Conservation (phyloP, 2,329 filamentous ascomycete species). For the Westerdykella sp. region DNA sequence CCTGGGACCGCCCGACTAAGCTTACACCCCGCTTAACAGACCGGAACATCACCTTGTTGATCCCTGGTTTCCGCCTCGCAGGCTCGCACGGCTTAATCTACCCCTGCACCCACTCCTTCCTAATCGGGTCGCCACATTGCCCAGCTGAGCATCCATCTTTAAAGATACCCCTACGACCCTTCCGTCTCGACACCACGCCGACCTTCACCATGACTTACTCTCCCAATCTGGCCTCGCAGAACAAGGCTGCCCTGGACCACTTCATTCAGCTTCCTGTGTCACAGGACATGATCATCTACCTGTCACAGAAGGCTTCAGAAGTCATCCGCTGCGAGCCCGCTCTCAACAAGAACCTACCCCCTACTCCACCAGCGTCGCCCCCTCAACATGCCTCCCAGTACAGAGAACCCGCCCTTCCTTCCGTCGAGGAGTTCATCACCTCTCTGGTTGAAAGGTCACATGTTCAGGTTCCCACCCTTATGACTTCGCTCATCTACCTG, state of each 20-base stretch:
- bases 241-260: slow-evolving; percentile 69
- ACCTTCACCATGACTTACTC: slow-evolving; percentile 41
- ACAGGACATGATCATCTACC: slow-evolving; percentile 69
- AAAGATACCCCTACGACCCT: slow-evolving; percentile 13
- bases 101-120: slow-evolving; percentile 12
- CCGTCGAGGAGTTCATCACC: slow-evolving; percentile 83
- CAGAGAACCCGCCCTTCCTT: slow-evolving; percentile 56
- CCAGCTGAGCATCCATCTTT: slow-evolving; percentile 10
- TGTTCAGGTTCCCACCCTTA: slow-evolving; percentile 93
- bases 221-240: slow-evolving; percentile 44
- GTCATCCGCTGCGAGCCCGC: slow-evolving; percentile 70
- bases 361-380: slow-evolving; percentile 55
- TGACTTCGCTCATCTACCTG: slow-evolving; percentile 95
- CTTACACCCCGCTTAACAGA: slow-evolving; percentile 30
- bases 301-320: slow-evolving; percentile 65
- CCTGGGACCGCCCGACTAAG: slow-evolving; percentile 27
- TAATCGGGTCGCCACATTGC: slow-evolving; percentile 9
- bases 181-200: slow-evolving; percentile 11
- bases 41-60: slow-evolving; percentile 12
- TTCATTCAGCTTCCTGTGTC: slow-evolving; percentile 74
- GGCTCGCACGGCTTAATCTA: slow-evolving; percentile 29
- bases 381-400: slow-evolving; percentile 46
- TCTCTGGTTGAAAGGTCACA: slow-evolving; percentile 88
- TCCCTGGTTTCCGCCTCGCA: slow-evolving; percentile 23
- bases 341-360: slow-evolving; percentile 47